Evolutionary conservation across 1,139 yeast genomes (phyloP).

Genomic region (Candida gigantensis): DNA sequence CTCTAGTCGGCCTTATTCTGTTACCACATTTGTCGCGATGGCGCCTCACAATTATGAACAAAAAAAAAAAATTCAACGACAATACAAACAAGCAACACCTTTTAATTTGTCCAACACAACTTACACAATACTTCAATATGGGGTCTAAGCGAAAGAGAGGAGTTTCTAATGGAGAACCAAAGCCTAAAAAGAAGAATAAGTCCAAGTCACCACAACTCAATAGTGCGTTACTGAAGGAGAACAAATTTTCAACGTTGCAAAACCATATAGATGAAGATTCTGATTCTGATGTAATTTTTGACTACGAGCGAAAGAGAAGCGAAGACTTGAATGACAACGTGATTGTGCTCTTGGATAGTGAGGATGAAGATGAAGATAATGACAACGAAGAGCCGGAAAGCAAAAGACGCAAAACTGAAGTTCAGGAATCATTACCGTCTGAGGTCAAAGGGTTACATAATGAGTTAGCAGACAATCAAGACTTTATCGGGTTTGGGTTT

Average conservation of each 20-base stretch:
- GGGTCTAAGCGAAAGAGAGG: constrained; percentile 25
- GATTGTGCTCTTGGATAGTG: constrained; percentile 28
- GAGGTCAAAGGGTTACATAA: constrained; percentile 16
- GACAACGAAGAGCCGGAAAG: constrained; percentile 18
- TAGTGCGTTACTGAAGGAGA: constrained; percentile 16
- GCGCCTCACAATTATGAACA: too few species aligned
- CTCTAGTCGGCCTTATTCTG: too few species aligned
- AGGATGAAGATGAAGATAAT: constrained; percentile 21
- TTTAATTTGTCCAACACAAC: too few species aligned
- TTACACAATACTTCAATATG: too few species aligned
- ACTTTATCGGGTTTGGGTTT: constrained; percentile 63
- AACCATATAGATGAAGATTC: constrained; percentile 22
- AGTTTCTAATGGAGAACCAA: constrained; percentile 15
- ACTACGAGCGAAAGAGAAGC: constrained; percentile 21
- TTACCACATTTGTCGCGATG: too few species aligned
- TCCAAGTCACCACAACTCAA: constrained; percentile 4
- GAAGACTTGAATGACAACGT: constrained; percentile 14
- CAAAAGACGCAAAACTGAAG: constrained; percentile 16
- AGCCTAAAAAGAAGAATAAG: constrained; percentile 18
- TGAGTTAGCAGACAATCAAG: constrained; percentile 52
- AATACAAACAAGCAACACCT: too few species aligned
- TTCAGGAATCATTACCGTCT: too few species aligned
- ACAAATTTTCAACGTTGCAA: constrained; percentile 21
- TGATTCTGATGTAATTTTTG: constrained; percentile 23
- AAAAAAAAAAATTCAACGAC: constrained; percentile 1